Conservation (phyloP, 306 rosid genomes). For the Rubus idaeus region DNA sequence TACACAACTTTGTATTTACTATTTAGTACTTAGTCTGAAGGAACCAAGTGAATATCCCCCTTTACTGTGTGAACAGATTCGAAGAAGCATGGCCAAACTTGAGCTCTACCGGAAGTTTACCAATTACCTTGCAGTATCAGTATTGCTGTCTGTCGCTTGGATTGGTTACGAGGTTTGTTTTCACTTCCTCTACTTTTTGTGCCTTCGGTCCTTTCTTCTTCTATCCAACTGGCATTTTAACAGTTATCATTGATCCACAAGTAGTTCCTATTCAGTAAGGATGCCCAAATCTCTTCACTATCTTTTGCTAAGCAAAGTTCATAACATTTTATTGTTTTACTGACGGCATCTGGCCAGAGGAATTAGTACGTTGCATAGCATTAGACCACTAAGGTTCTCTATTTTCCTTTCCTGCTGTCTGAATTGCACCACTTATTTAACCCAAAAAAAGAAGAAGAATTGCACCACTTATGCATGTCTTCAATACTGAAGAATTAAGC, state of each 20-base stretch:
- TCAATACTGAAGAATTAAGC: background rate
- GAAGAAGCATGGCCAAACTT: conserved; percentile 65
- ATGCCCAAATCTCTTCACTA: background rate
- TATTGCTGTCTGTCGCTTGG: conserved; percentile 69
- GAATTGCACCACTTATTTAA: background rate
- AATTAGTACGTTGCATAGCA: too few relatives aligned
- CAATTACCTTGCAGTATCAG: conserved; percentile 73
- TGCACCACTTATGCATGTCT: background rate
- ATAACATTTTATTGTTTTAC: background rate
- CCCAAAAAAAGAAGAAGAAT: background rate
- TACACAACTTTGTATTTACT: background rate
- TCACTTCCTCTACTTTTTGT: conserved; percentile 19
- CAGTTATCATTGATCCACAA: conserved; percentile 2
- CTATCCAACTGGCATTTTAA: conserved; percentile 3
- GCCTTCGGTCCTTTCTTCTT: background rate
- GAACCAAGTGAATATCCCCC: conserved; percentile 17
- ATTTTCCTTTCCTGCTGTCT: background rate
- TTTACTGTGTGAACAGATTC: conserved; percentile 40
- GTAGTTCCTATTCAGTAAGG: conserved; percentile 6
- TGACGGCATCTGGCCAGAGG: background rate
- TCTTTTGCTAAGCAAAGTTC: background rate
- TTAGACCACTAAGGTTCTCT: background rate
- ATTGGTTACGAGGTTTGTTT: conserved; percentile 68
- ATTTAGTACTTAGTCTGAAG: background rate
- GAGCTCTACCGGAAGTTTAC: conserved; percentile 78